Conservation (phyloP, 1,284 basidiomycete genomes). For the Apiotrichum domesticum region DNA sequence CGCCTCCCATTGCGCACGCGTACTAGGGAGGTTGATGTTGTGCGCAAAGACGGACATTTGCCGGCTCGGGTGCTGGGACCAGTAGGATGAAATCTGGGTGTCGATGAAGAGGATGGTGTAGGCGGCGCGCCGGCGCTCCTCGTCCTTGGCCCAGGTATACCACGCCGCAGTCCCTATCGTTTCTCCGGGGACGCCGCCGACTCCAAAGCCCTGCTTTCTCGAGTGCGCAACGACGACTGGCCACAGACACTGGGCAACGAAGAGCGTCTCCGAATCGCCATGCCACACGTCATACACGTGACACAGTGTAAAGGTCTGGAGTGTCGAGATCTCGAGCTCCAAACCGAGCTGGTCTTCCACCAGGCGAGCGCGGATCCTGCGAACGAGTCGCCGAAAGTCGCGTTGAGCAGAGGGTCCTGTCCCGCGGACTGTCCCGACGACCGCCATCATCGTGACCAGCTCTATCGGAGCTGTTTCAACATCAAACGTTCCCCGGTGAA, state of each 20-base stretch:
- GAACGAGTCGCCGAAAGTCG: conserved; percentile 17
- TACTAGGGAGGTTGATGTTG: conserved; percentile 31
- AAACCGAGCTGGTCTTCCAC: conserved; percentile 31
- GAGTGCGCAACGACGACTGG: conserved; percentile 37
- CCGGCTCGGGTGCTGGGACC: conserved; percentile 37
- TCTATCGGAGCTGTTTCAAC: conserved; percentile 24
- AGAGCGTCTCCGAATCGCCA: conserved; percentile 28
- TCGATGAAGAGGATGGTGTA: conserved; percentile 37
- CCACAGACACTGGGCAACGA: conserved; percentile 41
- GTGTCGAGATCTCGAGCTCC: conserved; percentile 32
- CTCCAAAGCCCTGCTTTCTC: conserved; percentile 40
- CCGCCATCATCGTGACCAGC: conserved; percentile 35
- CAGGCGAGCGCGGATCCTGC: conserved; percentile 24
- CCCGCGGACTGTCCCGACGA: conserved; percentile 23
- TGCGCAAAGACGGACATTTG: conserved; percentile 41
- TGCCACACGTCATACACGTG: conserved; percentile 41
- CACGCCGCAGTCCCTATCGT: conserved; percentile 15
- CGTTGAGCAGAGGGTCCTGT: background rate
- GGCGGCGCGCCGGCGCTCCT: conserved; percentile 37
- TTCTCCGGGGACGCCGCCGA: conserved; percentile 9
- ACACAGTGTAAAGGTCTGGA: conserved; percentile 35
- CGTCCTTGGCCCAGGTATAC: conserved; percentile 38
- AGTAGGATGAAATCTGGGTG: conserved; percentile 39
- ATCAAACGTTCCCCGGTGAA: conserved; percentile 39
- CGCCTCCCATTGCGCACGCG: conserved; percentile 34